These are phyloP conservation scores for Marasmius oreades DNA, from an alignment of 1,284 basidiomycete species.

Conservation along the genomic window DNA sequence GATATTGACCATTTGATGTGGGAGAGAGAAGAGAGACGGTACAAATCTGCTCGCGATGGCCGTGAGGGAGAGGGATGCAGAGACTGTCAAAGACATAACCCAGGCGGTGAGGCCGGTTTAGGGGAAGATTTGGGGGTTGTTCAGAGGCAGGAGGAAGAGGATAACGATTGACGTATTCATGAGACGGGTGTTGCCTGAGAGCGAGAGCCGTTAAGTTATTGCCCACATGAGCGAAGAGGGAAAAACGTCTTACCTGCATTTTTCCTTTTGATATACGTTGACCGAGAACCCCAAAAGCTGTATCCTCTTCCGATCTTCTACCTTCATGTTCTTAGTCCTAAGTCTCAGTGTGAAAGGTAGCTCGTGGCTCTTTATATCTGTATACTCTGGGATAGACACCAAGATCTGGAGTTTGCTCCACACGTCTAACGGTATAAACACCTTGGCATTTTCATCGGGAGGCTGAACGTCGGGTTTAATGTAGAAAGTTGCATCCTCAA, in stretches of 20 bases:
- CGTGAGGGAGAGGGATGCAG: constrained; percentile 24
- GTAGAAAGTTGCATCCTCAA: neutral
- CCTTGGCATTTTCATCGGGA: constrained; percentile 6
- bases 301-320: constrained; percentile 45
- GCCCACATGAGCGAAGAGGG: neutral
- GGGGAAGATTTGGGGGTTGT: constrained; percentile 61
- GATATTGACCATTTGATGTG: constrained; percentile 39
- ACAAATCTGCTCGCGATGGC: constrained; percentile 29
- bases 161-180: constrained; percentile 39
- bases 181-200: constrained; percentile 36
- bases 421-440: constrained; percentile 46
- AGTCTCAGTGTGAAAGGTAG: constrained; percentile 58
- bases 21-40: constrained; percentile 53
- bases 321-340: constrained; percentile 48
- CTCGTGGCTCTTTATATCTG: constrained; percentile 40
- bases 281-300: constrained; percentile 52
- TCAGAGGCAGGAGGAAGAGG: constrained; percentile 49
- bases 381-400: constrained; percentile 54
- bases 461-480: constrained; percentile 33
- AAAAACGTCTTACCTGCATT: constrained; percentile 50
- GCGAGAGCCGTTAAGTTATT: constrained; percentile 1
- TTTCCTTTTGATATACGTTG: constrained; percentile 59
- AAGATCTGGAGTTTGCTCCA: constrained; percentile 60
- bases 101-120: constrained; percentile 51
- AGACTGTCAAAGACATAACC: constrained; percentile 54